phyloP scores from a whole-genome alignment of 2,329 filamentous ascomycete genomes.

The Colletotrichum lini region DNA sequence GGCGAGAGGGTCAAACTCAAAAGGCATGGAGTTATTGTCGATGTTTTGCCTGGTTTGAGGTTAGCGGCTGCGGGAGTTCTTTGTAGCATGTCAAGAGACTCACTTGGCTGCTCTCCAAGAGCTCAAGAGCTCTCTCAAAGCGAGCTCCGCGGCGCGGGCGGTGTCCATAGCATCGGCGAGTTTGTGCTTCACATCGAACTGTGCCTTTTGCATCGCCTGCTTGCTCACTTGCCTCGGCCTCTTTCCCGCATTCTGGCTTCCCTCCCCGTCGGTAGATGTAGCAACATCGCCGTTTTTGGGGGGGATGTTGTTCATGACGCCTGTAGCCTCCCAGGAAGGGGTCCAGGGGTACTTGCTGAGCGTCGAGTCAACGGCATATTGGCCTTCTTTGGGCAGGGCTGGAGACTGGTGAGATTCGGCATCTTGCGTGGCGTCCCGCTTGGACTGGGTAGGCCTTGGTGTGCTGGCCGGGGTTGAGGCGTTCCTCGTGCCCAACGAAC shows the following conservation, averaged over 20 bases:
- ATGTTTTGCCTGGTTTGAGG: constrained; percentile 63
- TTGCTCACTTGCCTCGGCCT: constrained; percentile 63
- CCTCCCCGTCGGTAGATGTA: constrained; percentile 45
- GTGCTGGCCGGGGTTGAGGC: constrained; percentile 72
- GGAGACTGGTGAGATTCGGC: constrained; percentile 55
- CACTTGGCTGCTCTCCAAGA: constrained; percentile 89
- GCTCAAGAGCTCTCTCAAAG: constrained; percentile 84
- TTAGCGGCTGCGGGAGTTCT: constrained; percentile 24
- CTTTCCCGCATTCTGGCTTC: constrained; percentile 52
- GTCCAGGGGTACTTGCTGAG: constrained; percentile 70
- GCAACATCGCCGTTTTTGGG: constrained; percentile 46
- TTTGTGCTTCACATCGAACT: constrained; percentile 75
- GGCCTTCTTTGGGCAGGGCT: constrained; percentile 58
- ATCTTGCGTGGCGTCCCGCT: constrained; percentile 47
- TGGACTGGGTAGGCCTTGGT: constrained; percentile 59
- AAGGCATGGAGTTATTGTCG: constrained; percentile 69
- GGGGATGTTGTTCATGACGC: constrained; percentile 82
- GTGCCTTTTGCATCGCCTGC: constrained; percentile 70
- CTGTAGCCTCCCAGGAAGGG: constrained; percentile 81
- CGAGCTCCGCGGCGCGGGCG: constrained; percentile 87
- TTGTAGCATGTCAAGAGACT: constrained; percentile 48
- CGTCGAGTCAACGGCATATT: constrained; percentile 61
- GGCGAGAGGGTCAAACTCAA: constrained; percentile 87
- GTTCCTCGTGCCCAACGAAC: constrained; percentile 72
- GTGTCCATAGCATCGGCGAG: constrained; percentile 81